Evolutionary conservation across 2,329 filamentous ascomycete species (phyloP).

Genomic region (Fusarium sp.): DNA sequence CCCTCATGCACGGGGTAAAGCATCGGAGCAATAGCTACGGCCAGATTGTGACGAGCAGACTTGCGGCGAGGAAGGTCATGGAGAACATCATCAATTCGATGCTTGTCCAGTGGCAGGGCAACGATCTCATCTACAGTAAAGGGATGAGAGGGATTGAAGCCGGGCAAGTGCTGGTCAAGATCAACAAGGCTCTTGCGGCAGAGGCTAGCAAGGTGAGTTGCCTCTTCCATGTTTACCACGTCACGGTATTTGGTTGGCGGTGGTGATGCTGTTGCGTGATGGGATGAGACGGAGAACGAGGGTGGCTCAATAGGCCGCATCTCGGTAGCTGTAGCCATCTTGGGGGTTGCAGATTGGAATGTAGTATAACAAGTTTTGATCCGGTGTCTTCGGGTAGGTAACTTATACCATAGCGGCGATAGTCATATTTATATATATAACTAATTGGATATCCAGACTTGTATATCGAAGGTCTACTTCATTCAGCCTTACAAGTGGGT

Average conservation of each 20-base stretch:
- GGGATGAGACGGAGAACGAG: constrained; percentile 21
- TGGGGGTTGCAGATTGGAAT: not conserved
- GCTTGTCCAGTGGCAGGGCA: constrained; percentile 48
- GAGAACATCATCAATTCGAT: constrained; percentile 50
- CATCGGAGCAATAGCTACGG: constrained; percentile 49
- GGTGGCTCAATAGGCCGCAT: constrained; percentile 42
- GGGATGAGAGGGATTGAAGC: constrained; percentile 48
- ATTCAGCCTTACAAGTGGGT: constrained; percentile 41
- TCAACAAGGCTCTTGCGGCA: constrained; percentile 49
- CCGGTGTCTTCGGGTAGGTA: not conserved
- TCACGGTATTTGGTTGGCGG: constrained; percentile 8
- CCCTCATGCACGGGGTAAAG: constrained; percentile 53
- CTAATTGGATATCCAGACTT: not conserved
- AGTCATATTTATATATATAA: constrained; percentile 24
- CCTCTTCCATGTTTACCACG: constrained; percentile 46
- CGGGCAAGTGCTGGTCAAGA: constrained; percentile 45
- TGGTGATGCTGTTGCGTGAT: constrained; percentile 1
- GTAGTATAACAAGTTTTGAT: not conserved
- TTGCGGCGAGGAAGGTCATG: constrained; percentile 53
- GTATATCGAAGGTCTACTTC: not conserved
- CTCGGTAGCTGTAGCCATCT: constrained; percentile 53
- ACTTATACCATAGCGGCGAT: not conserved
- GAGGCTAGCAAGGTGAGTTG: constrained; percentile 47
- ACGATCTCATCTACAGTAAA: constrained; percentile 55
- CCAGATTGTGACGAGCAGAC: constrained; percentile 50